A percentile compares a stretch with the other conserved stretches of the same genome.
Conservation (phyloP, 1,284 basidiomycete species). For the Coniferiporia weirii region DNA sequence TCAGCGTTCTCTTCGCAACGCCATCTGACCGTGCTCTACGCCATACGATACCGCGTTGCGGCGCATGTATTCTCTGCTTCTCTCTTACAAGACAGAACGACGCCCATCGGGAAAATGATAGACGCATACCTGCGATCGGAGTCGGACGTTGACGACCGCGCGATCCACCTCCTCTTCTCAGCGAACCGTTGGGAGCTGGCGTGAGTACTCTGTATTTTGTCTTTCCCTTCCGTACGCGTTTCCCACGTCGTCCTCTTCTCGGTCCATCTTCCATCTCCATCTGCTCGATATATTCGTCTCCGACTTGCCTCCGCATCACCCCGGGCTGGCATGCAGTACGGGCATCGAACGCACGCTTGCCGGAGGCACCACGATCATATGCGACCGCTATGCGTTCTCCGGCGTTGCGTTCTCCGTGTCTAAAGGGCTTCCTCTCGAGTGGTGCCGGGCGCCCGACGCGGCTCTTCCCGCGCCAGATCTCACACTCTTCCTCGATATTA, state of each 20-base stretch:
- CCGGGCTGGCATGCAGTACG: conserved; percentile 39
- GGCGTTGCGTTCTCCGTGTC: conserved; percentile 92
- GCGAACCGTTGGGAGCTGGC: conserved; percentile 96
- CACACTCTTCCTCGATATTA: conserved; percentile 82
- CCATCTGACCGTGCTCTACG: background rate
- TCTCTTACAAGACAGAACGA: conserved; percentile 71
- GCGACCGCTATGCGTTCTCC: conserved; percentile 96
- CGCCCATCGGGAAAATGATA: conserved; percentile 90
- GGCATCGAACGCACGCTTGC: conserved; percentile 59
- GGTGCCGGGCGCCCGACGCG: conserved; percentile 84
- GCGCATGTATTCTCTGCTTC: background rate
- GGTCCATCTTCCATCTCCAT: background rate
- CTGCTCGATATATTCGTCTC: background rate
- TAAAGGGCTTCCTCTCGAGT: conserved; percentile 65
- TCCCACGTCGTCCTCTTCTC: conserved; percentile 28
- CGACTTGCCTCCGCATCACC: background rate
- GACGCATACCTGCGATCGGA: conserved; percentile 85
- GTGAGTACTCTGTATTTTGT: conserved; percentile 33
- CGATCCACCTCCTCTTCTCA: conserved; percentile 92
- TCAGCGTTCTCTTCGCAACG: background rate
- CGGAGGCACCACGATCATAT: conserved; percentile 72
- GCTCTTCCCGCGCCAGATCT: conserved; percentile 87
- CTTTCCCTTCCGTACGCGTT: background rate
- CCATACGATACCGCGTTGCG: background rate
- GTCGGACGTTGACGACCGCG: conserved; percentile 85